These are phyloP conservation scores for Ascochyta rabiei DNA, from an alignment of 2,329 filamentous ascomycete species.

Conservation along the genomic window DNA sequence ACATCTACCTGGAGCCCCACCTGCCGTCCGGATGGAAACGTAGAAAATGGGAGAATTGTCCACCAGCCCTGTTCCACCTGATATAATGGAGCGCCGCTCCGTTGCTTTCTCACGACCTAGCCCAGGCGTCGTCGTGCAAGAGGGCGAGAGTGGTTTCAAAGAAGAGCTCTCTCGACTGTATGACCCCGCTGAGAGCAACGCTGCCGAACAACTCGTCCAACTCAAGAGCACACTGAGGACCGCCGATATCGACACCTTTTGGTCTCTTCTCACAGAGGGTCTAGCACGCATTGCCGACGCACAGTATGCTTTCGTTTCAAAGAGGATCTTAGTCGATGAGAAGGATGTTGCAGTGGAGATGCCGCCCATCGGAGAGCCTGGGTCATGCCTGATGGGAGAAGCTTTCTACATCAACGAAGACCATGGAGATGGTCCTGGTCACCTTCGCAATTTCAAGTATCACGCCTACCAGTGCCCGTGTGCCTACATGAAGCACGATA, in stretches of 20 bases:
- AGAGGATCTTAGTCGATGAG: slow-evolving; percentile 66
- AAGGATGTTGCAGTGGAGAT: slow-evolving; percentile 64
- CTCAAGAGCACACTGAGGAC: slow-evolving; percentile 63
- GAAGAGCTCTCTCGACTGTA: slow-evolving; percentile 44
- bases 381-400: slow-evolving; percentile 67
- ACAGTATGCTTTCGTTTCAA: slow-evolving; percentile 72
- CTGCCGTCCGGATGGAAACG: slow-evolving; percentile 30
- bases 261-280: slow-evolving; percentile 67
- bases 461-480: slow-evolving; percentile 69
- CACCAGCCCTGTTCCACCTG: slow-evolving; percentile 41
- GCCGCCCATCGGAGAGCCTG: slow-evolving; percentile 65
- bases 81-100: slow-evolving; percentile 51
- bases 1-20: slow-evolving; percentile 21
- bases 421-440: slow-evolving; percentile 53
- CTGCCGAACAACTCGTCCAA: slow-evolving; percentile 63
- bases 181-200: slow-evolving; percentile 61
- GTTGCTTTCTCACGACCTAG: slow-evolving; percentile 50
- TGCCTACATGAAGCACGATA: slow-evolving; percentile 73
- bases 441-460: slow-evolving; percentile 67
- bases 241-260: slow-evolving; percentile 65
- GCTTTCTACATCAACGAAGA: slow-evolving; percentile 71
- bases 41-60: slow-evolving; percentile 40
- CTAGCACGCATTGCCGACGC: slow-evolving; percentile 67
- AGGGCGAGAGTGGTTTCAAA: slow-evolving; percentile 52
- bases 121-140: slow-evolving; percentile 53